Conservation (phyloP, 1,284 basidiomycete genomes). For the Kwoniella shivajii region DNA sequence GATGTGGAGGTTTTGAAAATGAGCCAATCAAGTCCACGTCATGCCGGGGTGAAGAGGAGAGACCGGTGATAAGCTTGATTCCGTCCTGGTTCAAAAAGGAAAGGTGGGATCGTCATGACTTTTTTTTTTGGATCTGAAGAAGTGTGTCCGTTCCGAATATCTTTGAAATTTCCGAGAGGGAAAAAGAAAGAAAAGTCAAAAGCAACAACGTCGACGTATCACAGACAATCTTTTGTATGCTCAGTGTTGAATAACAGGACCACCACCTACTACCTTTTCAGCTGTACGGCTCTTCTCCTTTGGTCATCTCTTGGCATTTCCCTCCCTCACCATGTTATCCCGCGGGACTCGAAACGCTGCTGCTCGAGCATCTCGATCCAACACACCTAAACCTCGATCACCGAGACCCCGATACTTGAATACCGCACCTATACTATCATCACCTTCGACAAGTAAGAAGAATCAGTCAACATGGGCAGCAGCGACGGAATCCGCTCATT, state of each 20-base stretch:
- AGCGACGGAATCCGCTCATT: constrained; percentile 49
- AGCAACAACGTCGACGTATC: too few relatives aligned
- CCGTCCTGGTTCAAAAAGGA: too few relatives aligned
- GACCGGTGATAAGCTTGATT: neutral
- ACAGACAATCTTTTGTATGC: too few relatives aligned
- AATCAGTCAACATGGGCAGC: constrained; percentile 44
- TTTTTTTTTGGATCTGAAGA: too few relatives aligned
- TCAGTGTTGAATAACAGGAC: too few relatives aligned
- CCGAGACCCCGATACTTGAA: neutral
- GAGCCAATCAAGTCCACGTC: neutral
- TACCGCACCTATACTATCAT: neutral
- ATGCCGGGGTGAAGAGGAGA: neutral
- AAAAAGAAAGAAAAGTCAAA: too few relatives aligned
- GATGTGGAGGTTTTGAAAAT: neutral
- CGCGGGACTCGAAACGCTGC: neutral
- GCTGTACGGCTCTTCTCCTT: neutral
- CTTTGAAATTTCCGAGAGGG: too few relatives aligned
- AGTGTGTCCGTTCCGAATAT: too few relatives aligned
- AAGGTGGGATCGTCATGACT: too few relatives aligned
- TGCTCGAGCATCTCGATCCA: neutral
- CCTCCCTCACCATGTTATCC: neutral
- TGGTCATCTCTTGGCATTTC: too few relatives aligned
- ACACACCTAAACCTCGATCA: neutral
- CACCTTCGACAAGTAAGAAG: neutral
- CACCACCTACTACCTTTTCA: neutral